Evolutionary conservation across 2,329 filamentous ascomycete species (phyloP), one percentile per base, ranked within the genome.

Genomic region (Hypoxylon sp.): DNA sequence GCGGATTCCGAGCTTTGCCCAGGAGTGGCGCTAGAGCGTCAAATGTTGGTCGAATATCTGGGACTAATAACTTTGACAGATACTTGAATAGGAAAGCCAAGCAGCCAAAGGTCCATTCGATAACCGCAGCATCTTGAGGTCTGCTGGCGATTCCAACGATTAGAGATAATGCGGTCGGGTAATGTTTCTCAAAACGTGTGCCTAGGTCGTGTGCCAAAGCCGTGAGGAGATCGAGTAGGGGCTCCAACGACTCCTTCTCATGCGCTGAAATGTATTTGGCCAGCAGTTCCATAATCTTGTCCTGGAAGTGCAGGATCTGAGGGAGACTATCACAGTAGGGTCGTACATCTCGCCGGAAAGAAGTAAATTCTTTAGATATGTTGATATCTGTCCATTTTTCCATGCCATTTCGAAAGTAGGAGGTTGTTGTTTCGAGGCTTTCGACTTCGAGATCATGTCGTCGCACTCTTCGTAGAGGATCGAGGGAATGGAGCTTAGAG

Each of bases 51-150:
- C 92, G 85, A 67, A 99, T 80, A 75, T 99, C 92, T 3, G 93
- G 91, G 0, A 96, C 91, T 20, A 99, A 80, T 0, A 98, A 85
- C 68, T 93, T 89, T 1, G 93, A 96, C 4, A 99, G 86, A 75
- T 98, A 98, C 77, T 99, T 99, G 86, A 99, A 97, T 40, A 98
- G 84, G 84, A 96, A 99, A 46, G 96, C 93, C 59, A 99, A 83
- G 71, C 93, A 94, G 11, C 91, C 93, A 80, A 99, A 99, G 52
- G 93, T 95, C 94, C 95, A 98, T 80, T 99, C 96, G 52, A 98
- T 92, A n/a, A 96, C 93, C 68, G 94, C 92, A 24, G 92, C 89
- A 74, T 92, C 91, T 60, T 91, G 85, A 55, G 92, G 88, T 72
- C 88, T 91, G 56, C 89, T 89, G 9, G 93, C 94, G 69, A 98